phyloP scores from a whole-genome alignment of 805 yeast species.

The Candida taoyuanica region DNA sequence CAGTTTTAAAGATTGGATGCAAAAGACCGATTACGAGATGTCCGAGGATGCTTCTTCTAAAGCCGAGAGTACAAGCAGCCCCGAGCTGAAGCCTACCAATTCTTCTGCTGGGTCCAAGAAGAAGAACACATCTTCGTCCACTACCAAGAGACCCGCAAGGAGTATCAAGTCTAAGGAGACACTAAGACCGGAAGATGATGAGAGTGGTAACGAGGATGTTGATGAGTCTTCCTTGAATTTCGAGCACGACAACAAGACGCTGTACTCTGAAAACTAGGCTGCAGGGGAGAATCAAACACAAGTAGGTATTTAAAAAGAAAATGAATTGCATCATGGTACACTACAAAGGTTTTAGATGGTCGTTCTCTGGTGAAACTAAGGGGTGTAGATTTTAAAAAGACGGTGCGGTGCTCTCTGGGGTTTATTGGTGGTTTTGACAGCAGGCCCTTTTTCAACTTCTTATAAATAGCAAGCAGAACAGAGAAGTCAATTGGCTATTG shows the following conservation, averaged over 20 bases:
- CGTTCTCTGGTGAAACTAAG: too few species aligned
- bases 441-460: too few species aligned
- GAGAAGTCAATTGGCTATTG: too few species aligned
- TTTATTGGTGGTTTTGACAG: too few species aligned
- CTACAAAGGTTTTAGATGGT: too few species aligned
- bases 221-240: too few species aligned
- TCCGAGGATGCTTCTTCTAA: slow-evolving; percentile 9
- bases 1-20: slow-evolving; percentile 33
- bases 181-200: slow-evolving; percentile 2
- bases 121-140: slow-evolving; percentile 1
- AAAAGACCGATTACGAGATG: slow-evolving; percentile 24
- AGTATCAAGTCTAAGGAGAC: slow-evolving; percentile 4
- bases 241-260: slow-evolving; percentile 16
- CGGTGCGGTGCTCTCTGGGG: too few species aligned
- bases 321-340: too few species aligned
- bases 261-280: slow-evolving; percentile 4
- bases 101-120: background rate
- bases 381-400: too few species aligned
- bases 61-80: slow-evolving; percentile 10
- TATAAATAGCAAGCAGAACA: too few species aligned
- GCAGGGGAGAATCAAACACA: too few species aligned
- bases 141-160: slow-evolving; percentile 1
- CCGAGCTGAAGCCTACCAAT: slow-evolving; percentile 7
- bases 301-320: too few species aligned
- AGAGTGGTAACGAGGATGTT: slow-evolving; percentile 4